Percentiles rank a stretch among this genome's conserved stretches.
phyloP scores from a whole-genome alignment of 1,284 basidiomycete genomes.

The Albatrellus sp. region DNA sequence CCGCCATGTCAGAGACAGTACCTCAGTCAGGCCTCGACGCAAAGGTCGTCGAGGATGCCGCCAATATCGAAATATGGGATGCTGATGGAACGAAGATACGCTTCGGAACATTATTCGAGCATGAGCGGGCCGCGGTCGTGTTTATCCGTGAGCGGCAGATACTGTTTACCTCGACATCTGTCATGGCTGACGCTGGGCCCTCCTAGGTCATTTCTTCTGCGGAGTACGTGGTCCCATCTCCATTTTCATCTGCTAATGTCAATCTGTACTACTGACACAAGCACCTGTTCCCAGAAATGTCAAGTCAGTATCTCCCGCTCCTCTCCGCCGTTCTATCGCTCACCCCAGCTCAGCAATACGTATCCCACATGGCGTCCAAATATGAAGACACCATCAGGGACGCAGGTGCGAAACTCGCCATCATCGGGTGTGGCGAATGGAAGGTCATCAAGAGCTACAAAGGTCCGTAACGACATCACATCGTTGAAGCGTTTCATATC shows the following conservation, averaged over 20 bases:
- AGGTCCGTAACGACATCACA: conserved; percentile 20
- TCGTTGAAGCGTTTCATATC: neutral
- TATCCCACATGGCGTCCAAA: conserved; percentile 34
- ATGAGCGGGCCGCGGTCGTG: conserved; percentile 42
- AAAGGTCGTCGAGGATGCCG: conserved; percentile 14
- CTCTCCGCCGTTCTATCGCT: neutral
- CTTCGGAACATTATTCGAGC: conserved; percentile 37
- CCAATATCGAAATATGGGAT: conserved; percentile 28
- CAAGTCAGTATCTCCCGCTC: conserved; percentile 5
- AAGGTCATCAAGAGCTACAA: conserved; percentile 39
- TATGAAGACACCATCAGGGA: conserved; percentile 28
- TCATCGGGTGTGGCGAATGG: conserved; percentile 57
- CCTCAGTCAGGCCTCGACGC: neutral
- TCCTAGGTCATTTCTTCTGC: conserved; percentile 54
- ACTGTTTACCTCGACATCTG: conserved; percentile 1
- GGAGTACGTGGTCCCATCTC: too few species aligned
- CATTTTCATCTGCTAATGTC: too few species aligned
- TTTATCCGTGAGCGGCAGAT: conserved; percentile 42
- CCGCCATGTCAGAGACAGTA: too few species aligned
- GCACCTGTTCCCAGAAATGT: conserved; percentile 5
- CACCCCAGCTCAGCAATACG: conserved; percentile 31
- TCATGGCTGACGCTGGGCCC: neutral
- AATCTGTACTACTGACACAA: conserved; percentile 12
- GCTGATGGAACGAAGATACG: conserved; percentile 28
- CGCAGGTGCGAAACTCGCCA: conserved; percentile 30